Conservation (phyloP, 2,329 filamentous ascomycete genomes). For the Rhynchosporium graminicola region DNA sequence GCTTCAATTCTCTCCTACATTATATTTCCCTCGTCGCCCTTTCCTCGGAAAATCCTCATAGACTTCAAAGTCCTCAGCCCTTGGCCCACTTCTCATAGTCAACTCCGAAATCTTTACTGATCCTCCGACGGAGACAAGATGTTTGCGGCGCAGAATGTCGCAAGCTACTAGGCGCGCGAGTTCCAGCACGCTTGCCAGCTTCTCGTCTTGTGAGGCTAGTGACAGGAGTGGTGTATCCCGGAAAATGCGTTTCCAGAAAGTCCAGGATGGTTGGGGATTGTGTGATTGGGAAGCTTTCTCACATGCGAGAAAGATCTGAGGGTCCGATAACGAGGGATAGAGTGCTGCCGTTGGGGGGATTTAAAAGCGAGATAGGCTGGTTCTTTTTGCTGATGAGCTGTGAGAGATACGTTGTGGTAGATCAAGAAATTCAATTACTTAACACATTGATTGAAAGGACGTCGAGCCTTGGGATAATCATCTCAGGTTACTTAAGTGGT, state of each 20-base stretch:
- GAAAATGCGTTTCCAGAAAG: constrained; percentile 23
- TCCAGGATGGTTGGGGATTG: constrained; percentile 26
- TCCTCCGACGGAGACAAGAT: constrained; percentile 16
- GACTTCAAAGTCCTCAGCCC: constrained; percentile 19
- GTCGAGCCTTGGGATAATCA: too few relatives aligned
- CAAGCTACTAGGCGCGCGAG: constrained; percentile 23
- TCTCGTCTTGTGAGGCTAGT: background rate
- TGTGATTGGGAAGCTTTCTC: constrained; percentile 18
- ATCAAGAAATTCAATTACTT: constrained; percentile 11
- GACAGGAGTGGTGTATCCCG: constrained; percentile 16
- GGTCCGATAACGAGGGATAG: constrained; percentile 19
- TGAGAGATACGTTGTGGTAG: constrained; percentile 19
- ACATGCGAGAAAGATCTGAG: background rate
- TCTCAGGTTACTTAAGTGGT: too few relatives aligned
- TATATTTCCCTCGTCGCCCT: constrained; percentile 49
- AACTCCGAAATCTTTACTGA: constrained; percentile 18
- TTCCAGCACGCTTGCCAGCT: constrained; percentile 19
- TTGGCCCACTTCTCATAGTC: constrained; percentile 19
- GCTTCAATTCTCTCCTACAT: constrained; percentile 55
- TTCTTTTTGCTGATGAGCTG: constrained; percentile 7
- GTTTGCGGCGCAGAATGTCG: constrained; percentile 23
- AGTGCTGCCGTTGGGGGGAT: constrained; percentile 18
- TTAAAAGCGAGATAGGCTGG: constrained; percentile 20
- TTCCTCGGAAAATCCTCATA: constrained; percentile 20
- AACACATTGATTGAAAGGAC: background rate